Evolutionary conservation across 768 basidiomycete genomes (phyloP).

Genomic region (Tricholoma matsutake): DNA sequence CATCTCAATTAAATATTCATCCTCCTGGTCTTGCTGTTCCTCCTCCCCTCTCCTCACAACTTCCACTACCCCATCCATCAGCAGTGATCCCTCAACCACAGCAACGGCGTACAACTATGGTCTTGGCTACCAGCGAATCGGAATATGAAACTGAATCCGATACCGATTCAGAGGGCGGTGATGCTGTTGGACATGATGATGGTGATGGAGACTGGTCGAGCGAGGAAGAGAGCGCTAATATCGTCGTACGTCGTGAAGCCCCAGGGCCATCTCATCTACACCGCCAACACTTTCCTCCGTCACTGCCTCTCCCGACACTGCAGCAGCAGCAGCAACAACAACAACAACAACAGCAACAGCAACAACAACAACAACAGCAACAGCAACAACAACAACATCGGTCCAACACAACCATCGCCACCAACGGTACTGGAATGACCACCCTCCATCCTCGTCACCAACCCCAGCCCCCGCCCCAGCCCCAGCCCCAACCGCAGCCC

Average conservation of each 20-base stretch:
- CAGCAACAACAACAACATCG: no score
- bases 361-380: no score
- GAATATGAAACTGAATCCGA: conserved; percentile 50
- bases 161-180: not conserved
- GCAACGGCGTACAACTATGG: conserved; percentile 40
- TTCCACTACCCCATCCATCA: conserved; percentile 13
- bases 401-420: no score
- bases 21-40: conserved; percentile 1
- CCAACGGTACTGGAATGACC: no score
- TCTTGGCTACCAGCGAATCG: conserved; percentile 52
- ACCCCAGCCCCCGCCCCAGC: conserved; percentile 19
- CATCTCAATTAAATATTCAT: not conserved
- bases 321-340: not conserved
- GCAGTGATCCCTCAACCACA: conserved; percentile 15
- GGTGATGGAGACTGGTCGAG: conserved; percentile 47
- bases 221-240: conserved; percentile 40
- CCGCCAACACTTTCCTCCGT: conserved; percentile 9
- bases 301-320: conserved; percentile 5
- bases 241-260: conserved; percentile 9
- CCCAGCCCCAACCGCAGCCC: conserved; percentile 26
- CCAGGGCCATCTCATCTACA: conserved; percentile 12
- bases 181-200: not conserved
- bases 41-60: conserved; percentile 25
- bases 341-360: no score
- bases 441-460: no score